Conservation (phyloP, 1,139 yeast genomes). For the Saccharomycopsis phalli region DNA sequence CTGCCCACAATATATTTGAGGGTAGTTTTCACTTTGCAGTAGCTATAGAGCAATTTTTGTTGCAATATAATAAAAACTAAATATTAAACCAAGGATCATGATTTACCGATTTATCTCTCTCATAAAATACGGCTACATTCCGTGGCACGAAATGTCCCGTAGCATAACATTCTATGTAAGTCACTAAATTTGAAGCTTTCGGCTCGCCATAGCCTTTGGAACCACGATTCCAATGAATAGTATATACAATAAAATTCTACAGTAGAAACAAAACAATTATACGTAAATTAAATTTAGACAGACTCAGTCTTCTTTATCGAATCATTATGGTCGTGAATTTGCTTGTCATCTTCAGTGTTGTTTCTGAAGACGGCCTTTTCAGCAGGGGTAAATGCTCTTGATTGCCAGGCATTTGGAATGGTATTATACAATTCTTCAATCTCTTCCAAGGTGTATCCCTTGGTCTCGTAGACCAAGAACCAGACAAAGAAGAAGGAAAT, state of each 20-base stretch:
- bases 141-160: neutral
- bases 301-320: no score
- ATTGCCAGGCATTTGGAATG: slow-evolving; percentile 35
- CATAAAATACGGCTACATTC: no score
- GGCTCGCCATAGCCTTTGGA: no score
- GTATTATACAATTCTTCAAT: slow-evolving; percentile 50
- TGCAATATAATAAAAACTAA: no score
- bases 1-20: no score
- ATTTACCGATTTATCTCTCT: no score
- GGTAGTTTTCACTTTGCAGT: no score
- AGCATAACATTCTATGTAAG: neutral
- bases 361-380: slow-evolving; percentile 2
- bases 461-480: slow-evolving; percentile 55
- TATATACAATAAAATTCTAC: neutral
- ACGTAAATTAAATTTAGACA: neutral
- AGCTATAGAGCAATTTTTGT: no score
- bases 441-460: slow-evolving; percentile 58
- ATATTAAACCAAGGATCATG: no score
- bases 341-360: slow-evolving; percentile 5
- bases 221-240: neutral
- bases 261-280: neutral
- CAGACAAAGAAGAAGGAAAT: slow-evolving; percentile 41
- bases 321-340: neutral
- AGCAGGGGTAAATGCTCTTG: slow-evolving; percentile 37
- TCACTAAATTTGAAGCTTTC: no score